These are phyloP conservation scores for Pythium brassicae DNA, from an alignment of 352 stramenopile species.

Conservation along the genomic window DNA sequence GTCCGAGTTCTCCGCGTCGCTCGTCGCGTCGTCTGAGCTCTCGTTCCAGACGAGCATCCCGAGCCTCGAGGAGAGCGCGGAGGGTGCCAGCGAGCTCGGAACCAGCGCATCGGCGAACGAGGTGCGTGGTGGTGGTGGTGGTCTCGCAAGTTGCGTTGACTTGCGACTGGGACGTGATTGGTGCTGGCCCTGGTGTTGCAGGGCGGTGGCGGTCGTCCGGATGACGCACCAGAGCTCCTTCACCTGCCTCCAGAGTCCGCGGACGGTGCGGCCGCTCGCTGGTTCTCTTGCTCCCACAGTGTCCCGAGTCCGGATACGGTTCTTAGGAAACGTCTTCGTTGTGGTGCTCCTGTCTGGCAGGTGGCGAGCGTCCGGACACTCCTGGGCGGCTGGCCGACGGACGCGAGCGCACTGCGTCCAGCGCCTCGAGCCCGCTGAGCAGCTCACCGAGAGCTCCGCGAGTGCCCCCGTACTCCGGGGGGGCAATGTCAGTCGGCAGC, in stretches of 20 bases:
- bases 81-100: not conserved
- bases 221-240: no score
- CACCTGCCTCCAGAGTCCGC: no score
- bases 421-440: not conserved
- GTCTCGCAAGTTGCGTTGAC: not conserved
- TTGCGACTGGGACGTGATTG: no score
- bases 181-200: no score
- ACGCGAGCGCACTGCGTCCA: not conserved
- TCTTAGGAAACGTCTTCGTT: no score
- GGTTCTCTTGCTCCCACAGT: no score
- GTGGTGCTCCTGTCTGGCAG: not conserved
- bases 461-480: not conserved
- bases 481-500: not conserved
- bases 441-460: not conserved
- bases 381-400: no score
- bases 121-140: not conserved
- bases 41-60: slow-evolving; percentile 41
- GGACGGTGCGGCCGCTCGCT: no score
- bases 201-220: no score
- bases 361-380: no score
- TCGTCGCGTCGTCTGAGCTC: slow-evolving; percentile 35
- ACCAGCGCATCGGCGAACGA: not conserved
- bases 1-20: slow-evolving; percentile 20
- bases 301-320: no score
- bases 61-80: slow-evolving; percentile 26